phyloP scores from a whole-genome alignment of 257 asterid species.

The Jasminum sambac region DNA sequence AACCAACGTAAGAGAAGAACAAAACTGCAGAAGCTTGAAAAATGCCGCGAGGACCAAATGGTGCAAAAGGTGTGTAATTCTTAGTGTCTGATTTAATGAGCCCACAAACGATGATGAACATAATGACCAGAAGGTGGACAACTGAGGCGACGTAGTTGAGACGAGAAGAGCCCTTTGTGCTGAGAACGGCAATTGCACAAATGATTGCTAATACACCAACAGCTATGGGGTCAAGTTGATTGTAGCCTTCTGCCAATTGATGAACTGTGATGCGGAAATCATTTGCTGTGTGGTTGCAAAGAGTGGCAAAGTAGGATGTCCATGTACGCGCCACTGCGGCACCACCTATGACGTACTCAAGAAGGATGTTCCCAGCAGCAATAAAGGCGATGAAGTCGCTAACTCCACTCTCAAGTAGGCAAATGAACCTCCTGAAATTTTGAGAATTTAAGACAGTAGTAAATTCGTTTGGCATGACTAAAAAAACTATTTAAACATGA shows the following conservation, averaged over 20 bases:
- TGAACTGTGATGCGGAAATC: slow-evolving; percentile 48
- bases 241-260: slow-evolving; percentile 44
- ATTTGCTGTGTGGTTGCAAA: slow-evolving; percentile 38
- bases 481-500: too few relatives aligned
- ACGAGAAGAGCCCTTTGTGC: slow-evolving; percentile 68
- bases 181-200: slow-evolving; percentile 41
- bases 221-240: slow-evolving; percentile 76
- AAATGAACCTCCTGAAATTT: slow-evolving; percentile 67
- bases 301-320: slow-evolving; percentile 89
- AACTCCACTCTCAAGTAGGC: slow-evolving; percentile 87
- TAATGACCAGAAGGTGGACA: slow-evolving; percentile 48
- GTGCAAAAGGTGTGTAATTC: slow-evolving; percentile 48
- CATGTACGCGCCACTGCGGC: slow-evolving; percentile 92
- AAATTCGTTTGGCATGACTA: too few relatives aligned
- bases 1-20: slow-evolving; percentile 71
- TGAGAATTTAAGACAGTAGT: not conserved
- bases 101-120: slow-evolving; percentile 55
- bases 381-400: slow-evolving; percentile 80
- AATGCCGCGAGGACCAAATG: slow-evolving; percentile 54
- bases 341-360: slow-evolving; percentile 67
- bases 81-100: slow-evolving; percentile 44
- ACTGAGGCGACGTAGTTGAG: slow-evolving; percentile 60
- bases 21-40: slow-evolving; percentile 63
- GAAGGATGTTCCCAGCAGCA: slow-evolving; percentile 82
- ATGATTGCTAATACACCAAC: slow-evolving; percentile 44